Evolutionary conservation across 2,329 filamentous ascomycete species (phyloP), one percentile per base, ranked within the genome.

Genomic region (Coniochaeta sp.): DNA sequence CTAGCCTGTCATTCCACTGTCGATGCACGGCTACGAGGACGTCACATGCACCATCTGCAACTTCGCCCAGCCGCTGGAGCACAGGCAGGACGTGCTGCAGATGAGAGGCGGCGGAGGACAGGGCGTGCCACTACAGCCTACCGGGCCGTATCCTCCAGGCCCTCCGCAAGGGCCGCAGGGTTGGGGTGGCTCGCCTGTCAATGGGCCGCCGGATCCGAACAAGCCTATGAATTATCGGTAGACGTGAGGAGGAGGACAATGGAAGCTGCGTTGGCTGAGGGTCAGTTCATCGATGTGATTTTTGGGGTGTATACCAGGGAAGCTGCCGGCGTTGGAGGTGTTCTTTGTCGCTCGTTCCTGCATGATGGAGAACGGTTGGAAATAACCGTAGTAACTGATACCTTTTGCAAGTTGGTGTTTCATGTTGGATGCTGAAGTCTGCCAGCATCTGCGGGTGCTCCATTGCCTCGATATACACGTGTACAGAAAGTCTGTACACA

Each of bases 41-140:
- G 81, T 93, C 60, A 77, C 80, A 62, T 93, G 89, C 77, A 81
- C 85, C 68, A 86, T 92, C 71, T 93, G 89, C 81, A 85, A 88
- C 71, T 92, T 91, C 71, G 81, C 84, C 64, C 88, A 93, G 71
- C 84, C 85, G 11, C 78, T 88, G 59, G 77, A 83, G 64, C 77
- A 81, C 67, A 76, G 83, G 16, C 81, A 75, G 14, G 83, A 86
- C 62, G 81, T 86, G 57, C 77, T 79, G 69, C 76, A 76, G 59
- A 82, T 85, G 65, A 74, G 75, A 55, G 76, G 76, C 34, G 76
- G 74, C n/a, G 71, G 66, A 22, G 67, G 66, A 17, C 65, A 67
- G 26, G 73, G 72, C 58, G 66, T 76, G 31, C 74, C 73, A 1
- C 69, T 77, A 68, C 70, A 74, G 60, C 69, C 71, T 57, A 70